A percentile compares a stretch with the other conserved stretches of the same genome.
phyloP scores from a whole-genome alignment of 345 rosid genomes.

The Eucalyptus marginata region DNA sequence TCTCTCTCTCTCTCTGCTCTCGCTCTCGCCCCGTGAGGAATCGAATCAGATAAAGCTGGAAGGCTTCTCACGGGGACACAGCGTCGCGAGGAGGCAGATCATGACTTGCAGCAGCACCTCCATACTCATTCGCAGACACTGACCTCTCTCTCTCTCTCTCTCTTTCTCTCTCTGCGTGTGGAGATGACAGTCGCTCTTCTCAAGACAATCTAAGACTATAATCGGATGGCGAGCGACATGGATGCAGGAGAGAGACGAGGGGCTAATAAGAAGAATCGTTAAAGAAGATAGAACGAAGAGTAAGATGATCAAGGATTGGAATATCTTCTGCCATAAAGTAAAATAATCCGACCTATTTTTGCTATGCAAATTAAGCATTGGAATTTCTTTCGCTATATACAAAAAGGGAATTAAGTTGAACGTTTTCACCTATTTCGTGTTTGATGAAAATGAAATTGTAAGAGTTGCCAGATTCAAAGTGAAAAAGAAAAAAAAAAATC shows the following conservation, averaged over 20 bases:
- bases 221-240: not conserved
- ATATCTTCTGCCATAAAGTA: not conserved
- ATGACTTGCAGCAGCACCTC: not conserved
- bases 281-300: not conserved
- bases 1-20: not conserved
- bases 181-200: not conserved
- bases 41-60: not conserved
- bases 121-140: not conserved
- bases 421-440: not conserved
- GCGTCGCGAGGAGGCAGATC: not conserved
- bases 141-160: not conserved
- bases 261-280: not conserved
- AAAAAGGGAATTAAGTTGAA: not conserved
- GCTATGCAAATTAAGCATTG: not conserved
- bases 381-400: not conserved
- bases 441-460: not conserved
- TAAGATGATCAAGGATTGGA: not conserved
- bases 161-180: not conserved
- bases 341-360: not conserved
- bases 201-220: not conserved
- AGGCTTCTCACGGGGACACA: not conserved
- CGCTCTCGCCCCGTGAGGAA: not conserved
- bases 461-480: accelerated
- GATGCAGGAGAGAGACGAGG: not conserved
- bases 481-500: not conserved